These are phyloP conservation scores for Davidsoniella virescens DNA, from an alignment of 2,329 filamentous ascomycete species.

Conservation along the genomic window DNA sequence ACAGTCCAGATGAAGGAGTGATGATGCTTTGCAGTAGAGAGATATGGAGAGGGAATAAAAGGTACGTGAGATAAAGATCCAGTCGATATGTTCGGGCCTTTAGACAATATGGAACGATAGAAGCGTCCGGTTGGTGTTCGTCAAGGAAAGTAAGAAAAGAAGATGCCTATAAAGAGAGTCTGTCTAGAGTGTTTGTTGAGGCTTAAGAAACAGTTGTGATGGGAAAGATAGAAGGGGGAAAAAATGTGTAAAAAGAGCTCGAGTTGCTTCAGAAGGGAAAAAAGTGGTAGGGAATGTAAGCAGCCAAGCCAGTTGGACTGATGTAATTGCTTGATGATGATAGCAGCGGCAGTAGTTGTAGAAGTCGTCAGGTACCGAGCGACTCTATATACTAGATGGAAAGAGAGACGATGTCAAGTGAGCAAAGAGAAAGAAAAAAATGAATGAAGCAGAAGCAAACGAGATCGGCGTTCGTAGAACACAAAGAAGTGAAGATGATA, in stretches of 20 bases:
- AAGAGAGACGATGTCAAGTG: neutral
- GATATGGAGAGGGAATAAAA: neutral
- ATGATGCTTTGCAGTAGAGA: too few relatives aligned
- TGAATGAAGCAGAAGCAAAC: constrained; percentile 26
- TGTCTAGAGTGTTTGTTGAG: too few relatives aligned
- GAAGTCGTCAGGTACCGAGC: too few relatives aligned
- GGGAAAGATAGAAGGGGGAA: too few relatives aligned
- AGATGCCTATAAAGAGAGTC: neutral
- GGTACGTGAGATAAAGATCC: constrained; percentile 4
- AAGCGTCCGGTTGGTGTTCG: too few relatives aligned
- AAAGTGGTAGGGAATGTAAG: constrained; percentile 8
- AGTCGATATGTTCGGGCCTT: neutral
- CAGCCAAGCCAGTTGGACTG: constrained; percentile 16
- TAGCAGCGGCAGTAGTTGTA: too few relatives aligned
- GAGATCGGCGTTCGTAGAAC: constrained; percentile 15
- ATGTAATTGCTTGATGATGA: neutral
- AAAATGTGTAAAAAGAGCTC: too few relatives aligned
- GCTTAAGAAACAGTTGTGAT: too few relatives aligned
- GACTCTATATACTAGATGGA: constrained; percentile 9
- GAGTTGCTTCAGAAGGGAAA: neutral
- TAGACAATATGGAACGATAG: too few relatives aligned
- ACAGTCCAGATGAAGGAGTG: too few relatives aligned
- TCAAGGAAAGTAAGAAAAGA: neutral
- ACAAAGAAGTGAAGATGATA: constrained; percentile 15
- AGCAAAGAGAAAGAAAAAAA: constrained; percentile 25